Evolutionary conservation across 768 basidiomycete species (phyloP).

Genomic region (Termitomyces sp.): DNA sequence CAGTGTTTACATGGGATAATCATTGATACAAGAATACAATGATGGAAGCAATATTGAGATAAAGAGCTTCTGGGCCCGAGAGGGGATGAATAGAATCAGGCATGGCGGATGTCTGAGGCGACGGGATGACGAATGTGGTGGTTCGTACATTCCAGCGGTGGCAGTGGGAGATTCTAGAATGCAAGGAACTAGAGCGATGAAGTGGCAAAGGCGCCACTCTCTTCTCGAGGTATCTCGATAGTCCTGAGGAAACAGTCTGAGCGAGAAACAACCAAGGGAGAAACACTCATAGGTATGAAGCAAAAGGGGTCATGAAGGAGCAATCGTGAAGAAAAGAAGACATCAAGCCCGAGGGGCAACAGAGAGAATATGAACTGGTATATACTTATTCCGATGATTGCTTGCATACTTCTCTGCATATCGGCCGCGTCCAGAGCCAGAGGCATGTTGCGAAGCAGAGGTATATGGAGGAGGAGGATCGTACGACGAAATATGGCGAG

Average conservation of each 20-base stretch:
- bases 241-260: slow-evolving; percentile 2
- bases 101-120: background rate
- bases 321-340: background rate
- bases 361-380: background rate
- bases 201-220: background rate
- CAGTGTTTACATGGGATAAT: background rate
- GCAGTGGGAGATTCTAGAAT: background rate
- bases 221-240: slow-evolving; percentile 1
- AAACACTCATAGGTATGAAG: background rate
- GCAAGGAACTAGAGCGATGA: background rate
- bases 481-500: slow-evolving; percentile 6
- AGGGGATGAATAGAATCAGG: background rate
- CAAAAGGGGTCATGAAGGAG: background rate
- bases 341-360: background rate
- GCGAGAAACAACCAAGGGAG: slow-evolving; percentile 6
- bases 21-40: background rate
- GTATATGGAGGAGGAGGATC: slow-evolving; percentile 7
- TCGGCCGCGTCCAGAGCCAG: slow-evolving; percentile 5
- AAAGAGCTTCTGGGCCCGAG: background rate
- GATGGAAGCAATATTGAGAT: background rate
- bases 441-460: slow-evolving; percentile 8
- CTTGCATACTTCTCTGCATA: slow-evolving; percentile 1
- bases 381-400: background rate
- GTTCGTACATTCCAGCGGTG: background rate
- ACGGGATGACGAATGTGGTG: background rate